Evolutionary conservation across 2,329 filamentous ascomycete genomes (phyloP).

Genomic region (Ophiostoma montium): DNA sequence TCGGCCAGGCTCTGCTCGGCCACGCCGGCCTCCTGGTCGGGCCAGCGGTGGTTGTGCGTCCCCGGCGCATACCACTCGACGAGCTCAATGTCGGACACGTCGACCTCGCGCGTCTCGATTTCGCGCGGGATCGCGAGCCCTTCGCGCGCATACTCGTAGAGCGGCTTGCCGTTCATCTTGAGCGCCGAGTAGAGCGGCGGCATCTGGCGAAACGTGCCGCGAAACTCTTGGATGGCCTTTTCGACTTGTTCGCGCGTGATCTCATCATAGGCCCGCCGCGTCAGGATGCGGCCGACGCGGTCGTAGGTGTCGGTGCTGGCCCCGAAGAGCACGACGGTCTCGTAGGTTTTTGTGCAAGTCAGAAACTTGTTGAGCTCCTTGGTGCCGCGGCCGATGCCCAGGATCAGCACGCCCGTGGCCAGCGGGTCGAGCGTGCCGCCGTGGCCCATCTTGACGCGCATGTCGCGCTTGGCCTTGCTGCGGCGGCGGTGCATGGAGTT

Average conservation of each 20-base stretch:
- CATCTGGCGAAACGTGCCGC: constrained; percentile 74
- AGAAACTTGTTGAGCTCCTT: constrained; percentile 70
- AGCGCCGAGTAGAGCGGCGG: constrained; percentile 88
- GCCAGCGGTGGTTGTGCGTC: constrained; percentile 66
- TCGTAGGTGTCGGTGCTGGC: constrained; percentile 91
- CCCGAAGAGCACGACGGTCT: constrained; percentile 78
- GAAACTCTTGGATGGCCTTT: constrained; percentile 58
- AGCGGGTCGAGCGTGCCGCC: constrained; percentile 90
- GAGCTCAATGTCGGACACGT: constrained; percentile 64
- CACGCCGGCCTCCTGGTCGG: constrained; percentile 59
- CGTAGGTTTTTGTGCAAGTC: constrained; percentile 84
- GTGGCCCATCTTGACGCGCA: constrained; percentile 86
- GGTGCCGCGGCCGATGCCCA: constrained; percentile 77
- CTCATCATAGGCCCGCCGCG: constrained; percentile 60
- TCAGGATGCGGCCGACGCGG: constrained; percentile 67
- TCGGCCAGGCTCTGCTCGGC: constrained; percentile 66
- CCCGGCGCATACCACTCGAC: constrained; percentile 77
- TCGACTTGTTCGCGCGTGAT: constrained; percentile 69
- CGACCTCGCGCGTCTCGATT: constrained; percentile 67
- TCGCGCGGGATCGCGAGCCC: constrained; percentile 75
- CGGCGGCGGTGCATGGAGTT: constrained; percentile 45
- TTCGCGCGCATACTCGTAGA: constrained; percentile 91
- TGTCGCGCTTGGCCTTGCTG: constrained; percentile 38
- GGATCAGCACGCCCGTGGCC: constrained; percentile 81
- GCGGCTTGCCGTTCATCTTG: constrained; percentile 81